Conservation (phyloP, 768 basidiomycete genomes). For the Botryobasidium botryosum region DNA sequence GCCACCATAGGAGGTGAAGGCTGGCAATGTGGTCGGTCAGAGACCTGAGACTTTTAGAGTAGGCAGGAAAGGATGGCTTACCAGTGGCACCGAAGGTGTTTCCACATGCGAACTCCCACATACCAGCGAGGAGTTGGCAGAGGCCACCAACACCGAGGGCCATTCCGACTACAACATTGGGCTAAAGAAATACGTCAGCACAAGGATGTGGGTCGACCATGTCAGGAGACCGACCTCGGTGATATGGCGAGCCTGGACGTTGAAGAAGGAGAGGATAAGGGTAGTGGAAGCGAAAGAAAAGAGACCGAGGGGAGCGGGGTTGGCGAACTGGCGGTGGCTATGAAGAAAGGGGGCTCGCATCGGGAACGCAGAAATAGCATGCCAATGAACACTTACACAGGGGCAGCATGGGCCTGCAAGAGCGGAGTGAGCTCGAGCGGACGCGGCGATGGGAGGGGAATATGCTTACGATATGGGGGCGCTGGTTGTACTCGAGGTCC, state of each 20-base stretch:
- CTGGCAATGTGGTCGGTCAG: no score
- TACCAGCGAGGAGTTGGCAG: slow-evolving; percentile 71
- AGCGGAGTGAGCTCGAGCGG: no score
- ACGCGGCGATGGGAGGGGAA: no score
- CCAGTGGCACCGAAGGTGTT: slow-evolving; percentile 3
- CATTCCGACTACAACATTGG: slow-evolving; percentile 75
- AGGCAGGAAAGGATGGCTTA: no score
- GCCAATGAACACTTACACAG: no score
- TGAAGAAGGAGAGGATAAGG: slow-evolving; percentile 61
- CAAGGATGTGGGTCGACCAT: background rate
- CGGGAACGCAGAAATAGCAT: no score
- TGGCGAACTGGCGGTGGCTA: slow-evolving; percentile 27
- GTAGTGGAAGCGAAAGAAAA: slow-evolving; percentile 77
- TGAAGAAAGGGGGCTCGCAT: no score
- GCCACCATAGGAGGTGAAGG: background rate
- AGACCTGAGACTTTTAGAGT: no score
- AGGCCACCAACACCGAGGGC: slow-evolving; percentile 73
- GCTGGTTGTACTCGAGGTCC: no score
- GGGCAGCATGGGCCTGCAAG: no score
- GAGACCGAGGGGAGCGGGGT: slow-evolving; percentile 52
- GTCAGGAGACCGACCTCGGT: slow-evolving; percentile 9
- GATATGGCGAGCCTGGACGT: slow-evolving; percentile 39
- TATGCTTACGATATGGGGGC: no score
- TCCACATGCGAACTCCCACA: slow-evolving; percentile 41
- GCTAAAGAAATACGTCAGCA: slow-evolving; percentile 13